Base-by-base conservation (phyloP, 2,329 filamentous ascomycete species). In the Sclerotinia glacialis region DNA sequence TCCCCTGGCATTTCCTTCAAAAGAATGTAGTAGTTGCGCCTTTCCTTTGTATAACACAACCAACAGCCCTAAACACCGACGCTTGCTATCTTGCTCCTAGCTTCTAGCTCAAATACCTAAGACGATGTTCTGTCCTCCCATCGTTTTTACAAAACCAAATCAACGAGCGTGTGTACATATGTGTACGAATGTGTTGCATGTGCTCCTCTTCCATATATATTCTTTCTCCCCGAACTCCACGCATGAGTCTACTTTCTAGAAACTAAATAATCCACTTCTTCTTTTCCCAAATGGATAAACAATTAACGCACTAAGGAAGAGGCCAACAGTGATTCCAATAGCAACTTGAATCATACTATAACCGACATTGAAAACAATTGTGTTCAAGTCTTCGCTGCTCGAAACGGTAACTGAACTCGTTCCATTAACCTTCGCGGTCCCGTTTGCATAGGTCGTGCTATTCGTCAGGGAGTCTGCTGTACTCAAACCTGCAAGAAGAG, bases 401-500 rank as follows among this genome's bases (percentile, higher is more conserved):
- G 71, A 69, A 28, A 73, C 64, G 3, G 66, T 54, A 28, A 73
- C 71, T n/a, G 67, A 62, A 63, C 68, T 74, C 7, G 74, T 74
- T 40, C 71, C 71, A 61, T 72, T 75, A 12, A 74, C 63, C 26
- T 70, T 72, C 2, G 63, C 26, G 12, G 74, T 75, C 18, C 74
- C 74, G 64, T 76, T 76, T 26, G 67, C 42, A 65, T 70, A 73
- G 8, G 67, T 69, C 18, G 72, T 74, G 11, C 68, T 66, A 63
- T 76, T 76, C 7, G 80, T 85, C 54, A 87, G 80, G 63, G 82
- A 79, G 68, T 88, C 80, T 0, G 86, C 86, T 7, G 80, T 83
- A 5, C 80, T 80, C 65, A 89, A 78, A 21, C 86, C 86, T 9
- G 83, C 83, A 6, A 88, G 76, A 23, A 89, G 77, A 18, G 84